phyloP scores from a whole-genome alignment of 768 basidiomycete species.

The Suillus lakei region DNA sequence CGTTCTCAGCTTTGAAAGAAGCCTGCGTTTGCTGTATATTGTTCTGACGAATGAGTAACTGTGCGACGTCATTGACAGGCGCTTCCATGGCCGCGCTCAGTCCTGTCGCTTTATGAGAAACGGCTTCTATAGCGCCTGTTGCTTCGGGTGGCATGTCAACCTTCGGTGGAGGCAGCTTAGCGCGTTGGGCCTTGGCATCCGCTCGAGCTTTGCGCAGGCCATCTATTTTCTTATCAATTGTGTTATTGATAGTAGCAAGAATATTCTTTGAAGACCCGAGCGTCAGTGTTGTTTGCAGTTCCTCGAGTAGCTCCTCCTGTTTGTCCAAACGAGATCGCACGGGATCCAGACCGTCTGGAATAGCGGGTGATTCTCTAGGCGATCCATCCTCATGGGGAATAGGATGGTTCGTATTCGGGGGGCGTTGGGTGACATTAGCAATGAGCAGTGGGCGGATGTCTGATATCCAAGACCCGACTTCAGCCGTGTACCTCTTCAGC shows the following conservation, averaged over 20 bases:
- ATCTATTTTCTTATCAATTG: conserved; percentile 22
- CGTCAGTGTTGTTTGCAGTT: conserved; percentile 34
- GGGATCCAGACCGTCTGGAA: conserved; percentile 9
- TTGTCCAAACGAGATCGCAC: conserved; percentile 24
- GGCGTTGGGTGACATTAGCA: conserved; percentile 15
- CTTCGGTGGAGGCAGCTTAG: conserved; percentile 19
- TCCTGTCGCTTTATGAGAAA: conserved; percentile 18
- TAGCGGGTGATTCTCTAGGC: background rate
- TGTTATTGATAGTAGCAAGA: conserved; percentile 22
- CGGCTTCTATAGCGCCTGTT: conserved; percentile 23
- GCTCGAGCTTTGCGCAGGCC: conserved; percentile 26
- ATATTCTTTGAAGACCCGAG: conserved; percentile 25
- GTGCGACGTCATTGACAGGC: conserved; percentile 29
- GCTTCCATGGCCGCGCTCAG: conserved; percentile 29
- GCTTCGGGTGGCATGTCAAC: conserved; percentile 24
- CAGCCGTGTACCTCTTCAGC: conserved; percentile 22
- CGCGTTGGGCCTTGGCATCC: conserved; percentile 22
- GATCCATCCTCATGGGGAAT: background rate
- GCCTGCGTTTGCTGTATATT: background rate
- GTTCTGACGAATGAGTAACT: conserved; percentile 23
- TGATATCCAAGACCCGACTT: conserved; percentile 31
- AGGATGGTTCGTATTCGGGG: conserved; percentile 5
- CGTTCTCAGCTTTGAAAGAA: conserved; percentile 1
- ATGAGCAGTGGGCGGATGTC: conserved; percentile 31
- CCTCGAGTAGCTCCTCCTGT: conserved; percentile 36